Conservation (phyloP, 176 grass and related monocot species). For the Coix lacrymajobi region DNA sequence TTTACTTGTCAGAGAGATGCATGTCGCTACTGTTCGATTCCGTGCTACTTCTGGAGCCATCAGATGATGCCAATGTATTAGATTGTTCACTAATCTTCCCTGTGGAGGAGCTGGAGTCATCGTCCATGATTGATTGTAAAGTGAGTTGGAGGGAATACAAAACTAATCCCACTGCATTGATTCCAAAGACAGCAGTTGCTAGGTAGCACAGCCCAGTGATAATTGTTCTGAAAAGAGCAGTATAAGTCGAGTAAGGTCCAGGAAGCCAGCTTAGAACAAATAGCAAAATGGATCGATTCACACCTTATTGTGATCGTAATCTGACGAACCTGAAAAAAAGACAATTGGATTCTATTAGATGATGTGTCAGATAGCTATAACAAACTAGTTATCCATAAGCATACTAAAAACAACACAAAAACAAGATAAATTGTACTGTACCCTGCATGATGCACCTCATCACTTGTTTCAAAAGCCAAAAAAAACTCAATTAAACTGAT, state of each 20-base stretch:
- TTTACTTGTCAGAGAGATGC: conserved; percentile 54
- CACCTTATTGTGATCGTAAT: conserved; percentile 97
- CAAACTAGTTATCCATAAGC: neutral
- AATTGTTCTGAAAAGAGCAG: conserved; percentile 66
- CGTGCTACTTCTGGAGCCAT: conserved; percentile 33
- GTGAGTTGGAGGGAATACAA: conserved; percentile 78
- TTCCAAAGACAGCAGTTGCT: conserved; percentile 89
- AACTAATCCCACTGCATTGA: conserved; percentile 70
- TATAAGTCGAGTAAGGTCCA: neutral
- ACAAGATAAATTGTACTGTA: neutral
- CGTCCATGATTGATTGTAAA: conserved; percentile 49
- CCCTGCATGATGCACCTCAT: neutral
- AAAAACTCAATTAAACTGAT: neutral
- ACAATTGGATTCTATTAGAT: conserved; percentile 23
- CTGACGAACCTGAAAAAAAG: conserved; percentile 73
- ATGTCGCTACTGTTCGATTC: conserved; percentile 42
- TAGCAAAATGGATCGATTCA: neutral
- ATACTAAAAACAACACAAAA: neutral
- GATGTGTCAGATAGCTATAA: conserved; percentile 1
- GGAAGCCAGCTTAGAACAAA: neutral
- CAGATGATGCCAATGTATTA: conserved; percentile 31
- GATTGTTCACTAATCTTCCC: conserved; percentile 43
- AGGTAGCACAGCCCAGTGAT: conserved; percentile 87
- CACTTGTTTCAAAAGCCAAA: neutral
- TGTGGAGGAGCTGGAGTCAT: conserved; percentile 27